A percentile compares a stretch with the other conserved stretches of the same genome.
Conservation (phyloP, 208 protist species). For the Leishmania guyanensis region DNA sequence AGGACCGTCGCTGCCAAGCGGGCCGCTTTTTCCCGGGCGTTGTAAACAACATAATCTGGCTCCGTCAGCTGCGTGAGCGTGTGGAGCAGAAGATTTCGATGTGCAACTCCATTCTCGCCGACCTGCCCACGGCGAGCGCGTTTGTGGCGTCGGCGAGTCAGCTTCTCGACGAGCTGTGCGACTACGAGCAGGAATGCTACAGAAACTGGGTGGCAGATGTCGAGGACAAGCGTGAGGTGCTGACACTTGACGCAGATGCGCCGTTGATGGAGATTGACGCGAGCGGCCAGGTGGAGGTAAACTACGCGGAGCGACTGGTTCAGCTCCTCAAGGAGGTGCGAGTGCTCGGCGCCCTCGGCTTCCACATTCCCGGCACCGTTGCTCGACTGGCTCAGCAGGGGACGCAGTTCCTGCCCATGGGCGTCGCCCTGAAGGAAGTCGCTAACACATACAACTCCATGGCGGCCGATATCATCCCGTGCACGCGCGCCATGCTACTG, state of each 20-base stretch:
- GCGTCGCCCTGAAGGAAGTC: conserved; percentile 90
- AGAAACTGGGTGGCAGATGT: conserved; percentile 81
- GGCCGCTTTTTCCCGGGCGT: conserved; percentile 91
- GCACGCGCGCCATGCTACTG: conserved; percentile 90
- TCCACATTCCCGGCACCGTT: conserved; percentile 66
- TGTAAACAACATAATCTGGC: conserved; percentile 92
- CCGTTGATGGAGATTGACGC: conserved; percentile 88
- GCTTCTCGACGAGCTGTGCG: conserved; percentile 81
- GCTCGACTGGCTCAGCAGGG: conserved; percentile 76
- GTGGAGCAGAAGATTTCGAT: conserved; percentile 83
- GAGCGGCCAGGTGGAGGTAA: conserved; percentile 83
- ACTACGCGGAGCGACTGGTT: conserved; percentile 89
- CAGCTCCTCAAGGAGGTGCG: conserved; percentile 91
- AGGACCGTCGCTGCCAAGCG: conserved; percentile 87
- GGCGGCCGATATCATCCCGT: conserved; percentile 89
- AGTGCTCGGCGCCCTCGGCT: conserved; percentile 77
- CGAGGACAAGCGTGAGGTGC: conserved; percentile 58
- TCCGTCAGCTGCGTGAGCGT: conserved; percentile 78
- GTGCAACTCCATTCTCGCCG: conserved; percentile 74
- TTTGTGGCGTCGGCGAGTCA: conserved; percentile 61
- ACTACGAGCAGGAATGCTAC: conserved; percentile 88
- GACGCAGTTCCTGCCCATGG: conserved; percentile 82
- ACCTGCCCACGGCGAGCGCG: conserved; percentile 66
- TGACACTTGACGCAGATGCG: conserved; percentile 83
- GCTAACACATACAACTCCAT: conserved; percentile 94